phyloP scores from a whole-genome alignment of 306 rosid genomes.

The Acacia confusa region DNA sequence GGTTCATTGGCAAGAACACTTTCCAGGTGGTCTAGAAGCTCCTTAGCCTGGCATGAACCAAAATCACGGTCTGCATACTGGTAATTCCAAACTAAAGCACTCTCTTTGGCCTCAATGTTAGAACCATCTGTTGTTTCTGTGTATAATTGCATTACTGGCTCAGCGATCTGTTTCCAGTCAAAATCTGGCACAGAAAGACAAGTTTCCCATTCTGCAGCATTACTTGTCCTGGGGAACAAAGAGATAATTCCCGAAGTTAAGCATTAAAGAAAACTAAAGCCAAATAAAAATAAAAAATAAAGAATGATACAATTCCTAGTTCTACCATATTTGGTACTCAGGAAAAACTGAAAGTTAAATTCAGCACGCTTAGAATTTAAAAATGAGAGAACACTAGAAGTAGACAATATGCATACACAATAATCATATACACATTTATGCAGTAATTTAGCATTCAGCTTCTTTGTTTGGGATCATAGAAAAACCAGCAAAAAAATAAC shows the following conservation, averaged over 20 bases:
- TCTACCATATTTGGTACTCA: neutral
- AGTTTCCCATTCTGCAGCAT: constrained; percentile 67
- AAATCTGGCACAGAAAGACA: constrained; percentile 58
- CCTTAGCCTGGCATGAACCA: constrained; percentile 92
- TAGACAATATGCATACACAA: neutral
- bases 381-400: neutral
- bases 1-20: constrained; percentile 94
- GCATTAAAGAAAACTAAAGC: constrained; percentile 1
- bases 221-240: constrained; percentile 35
- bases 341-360: neutral
- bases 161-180: constrained; percentile 84
- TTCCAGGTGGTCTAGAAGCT: constrained; percentile 88
- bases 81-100: constrained; percentile 87
- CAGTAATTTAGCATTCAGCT: neutral
- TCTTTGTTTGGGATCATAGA: neutral
- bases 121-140: constrained; percentile 93
- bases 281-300: neutral
- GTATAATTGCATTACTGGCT: constrained; percentile 84
- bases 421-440: neutral
- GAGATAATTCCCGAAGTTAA: constrained; percentile 20
- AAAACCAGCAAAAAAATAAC: neutral
- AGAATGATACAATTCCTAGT: neutral
- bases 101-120: constrained; percentile 76
- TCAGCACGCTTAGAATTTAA: neutral
- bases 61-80: constrained; percentile 85